Percentiles rank a stretch among this genome's conserved stretches.
These are phyloP conservation scores for Azolla pinnata DNA, from an alignment of 75 land plant species.

Conservation along the genomic window DNA sequence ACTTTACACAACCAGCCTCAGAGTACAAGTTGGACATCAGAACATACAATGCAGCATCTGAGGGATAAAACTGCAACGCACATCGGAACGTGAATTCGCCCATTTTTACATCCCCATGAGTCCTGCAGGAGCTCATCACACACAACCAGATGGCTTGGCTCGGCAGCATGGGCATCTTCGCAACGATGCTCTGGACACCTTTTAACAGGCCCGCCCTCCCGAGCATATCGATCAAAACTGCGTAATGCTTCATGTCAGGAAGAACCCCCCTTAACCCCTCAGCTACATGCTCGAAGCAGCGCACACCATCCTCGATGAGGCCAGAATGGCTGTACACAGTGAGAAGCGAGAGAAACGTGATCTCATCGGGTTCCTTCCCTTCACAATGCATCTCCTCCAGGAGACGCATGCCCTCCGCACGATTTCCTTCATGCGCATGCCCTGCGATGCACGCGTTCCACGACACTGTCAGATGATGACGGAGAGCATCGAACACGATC, in stretches of 20 bases:
- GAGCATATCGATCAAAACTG: constrained; percentile 48
- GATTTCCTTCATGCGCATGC: constrained; percentile 5
- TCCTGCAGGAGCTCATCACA: constrained; percentile 50
- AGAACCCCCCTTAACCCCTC: constrained; percentile 4
- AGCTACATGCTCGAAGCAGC: not conserved
- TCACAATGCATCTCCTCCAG: constrained; percentile 7
- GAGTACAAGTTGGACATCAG: constrained; percentile 55
- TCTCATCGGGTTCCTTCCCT: constrained; percentile 9
- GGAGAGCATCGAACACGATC: constrained; percentile 3
- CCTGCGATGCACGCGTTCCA: constrained; percentile 16
- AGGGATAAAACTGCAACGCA: constrained; percentile 41
- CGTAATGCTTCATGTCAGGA: constrained; percentile 47
- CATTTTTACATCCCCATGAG: constrained; percentile 35
- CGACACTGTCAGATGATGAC: constrained; percentile 2
- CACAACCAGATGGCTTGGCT: constrained; percentile 42
- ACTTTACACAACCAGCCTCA: constrained; percentile 7
- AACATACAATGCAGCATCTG: constrained; percentile 46
- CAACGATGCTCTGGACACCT: constrained; percentile 31
- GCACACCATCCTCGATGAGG: constrained; percentile 16
- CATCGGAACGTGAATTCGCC: constrained; percentile 34
- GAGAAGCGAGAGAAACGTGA: constrained; percentile 21
- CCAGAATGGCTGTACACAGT: constrained; percentile 30
- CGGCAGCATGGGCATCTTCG: constrained; percentile 43
- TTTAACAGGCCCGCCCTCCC: constrained; percentile 39
- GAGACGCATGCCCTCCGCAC: not conserved